These are phyloP conservation scores for Aspergillus ochraceus DNA, from an alignment of 2,329 filamentous ascomycete species.

Conservation along the genomic window DNA sequence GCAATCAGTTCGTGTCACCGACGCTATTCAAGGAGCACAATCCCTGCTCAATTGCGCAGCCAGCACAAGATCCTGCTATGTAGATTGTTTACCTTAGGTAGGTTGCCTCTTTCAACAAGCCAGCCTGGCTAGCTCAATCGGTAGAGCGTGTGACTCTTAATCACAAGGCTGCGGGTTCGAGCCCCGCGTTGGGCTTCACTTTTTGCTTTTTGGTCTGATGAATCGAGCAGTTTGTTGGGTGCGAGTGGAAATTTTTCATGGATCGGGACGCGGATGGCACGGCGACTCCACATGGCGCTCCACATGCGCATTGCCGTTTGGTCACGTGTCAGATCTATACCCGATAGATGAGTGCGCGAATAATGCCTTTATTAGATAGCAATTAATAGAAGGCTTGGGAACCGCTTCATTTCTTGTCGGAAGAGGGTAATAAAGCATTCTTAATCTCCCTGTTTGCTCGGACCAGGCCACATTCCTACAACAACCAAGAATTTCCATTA, in stretches of 20 bases:
- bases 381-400: no score
- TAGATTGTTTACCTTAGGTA: neutral
- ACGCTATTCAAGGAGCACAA: neutral
- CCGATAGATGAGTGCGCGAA: no score
- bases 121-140: conserved; percentile 52
- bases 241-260: neutral
- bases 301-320: neutral
- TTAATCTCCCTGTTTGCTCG: no score
- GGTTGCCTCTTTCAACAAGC: neutral
- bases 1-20: neutral
- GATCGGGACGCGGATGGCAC: neutral
- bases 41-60: no score
- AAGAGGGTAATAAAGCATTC: no score
- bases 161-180: conserved; percentile 45
- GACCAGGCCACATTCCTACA: no score
- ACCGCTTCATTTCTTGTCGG: no score
- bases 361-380: no score
- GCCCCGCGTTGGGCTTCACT: conserved; percentile 41
- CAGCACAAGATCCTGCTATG: neutral
- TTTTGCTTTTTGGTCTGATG: conserved; percentile 11
- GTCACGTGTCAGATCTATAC: neutral
- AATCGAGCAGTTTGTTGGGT: neutral
- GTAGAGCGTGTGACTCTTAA: conserved; percentile 52
- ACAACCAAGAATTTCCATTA: no score
- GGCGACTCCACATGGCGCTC: neutral